Percentiles rank a stretch among this genome's conserved stretches.
Evolutionary conservation across 2,329 filamentous ascomycete genomes (phyloP).

Genomic region (Orbilia brochopaga): DNA sequence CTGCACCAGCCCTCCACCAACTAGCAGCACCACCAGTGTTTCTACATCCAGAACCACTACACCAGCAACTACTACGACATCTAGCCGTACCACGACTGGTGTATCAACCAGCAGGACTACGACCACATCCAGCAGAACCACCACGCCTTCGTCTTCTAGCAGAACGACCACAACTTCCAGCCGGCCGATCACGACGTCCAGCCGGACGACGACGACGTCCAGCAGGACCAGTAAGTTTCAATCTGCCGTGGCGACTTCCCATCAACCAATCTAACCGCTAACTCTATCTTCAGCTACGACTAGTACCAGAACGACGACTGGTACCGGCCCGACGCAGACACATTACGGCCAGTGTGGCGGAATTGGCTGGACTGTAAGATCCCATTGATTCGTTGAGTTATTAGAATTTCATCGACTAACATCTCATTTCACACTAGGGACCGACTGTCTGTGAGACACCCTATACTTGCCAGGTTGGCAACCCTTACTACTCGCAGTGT

Average conservation of each 20-base stretch:
- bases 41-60: slow-evolving; percentile 14
- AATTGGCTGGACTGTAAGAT: slow-evolving; percentile 45
- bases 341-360: slow-evolving; percentile 46
- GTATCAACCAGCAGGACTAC: slow-evolving; percentile 8
- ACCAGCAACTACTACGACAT: slow-evolving; percentile 21
- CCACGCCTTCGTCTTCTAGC: slow-evolving; percentile 10
- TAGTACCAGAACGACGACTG: too few species aligned
- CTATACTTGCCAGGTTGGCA: slow-evolving; percentile 56
- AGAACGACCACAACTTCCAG: slow-evolving; percentile 1
- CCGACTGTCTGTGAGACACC: slow-evolving; percentile 56
- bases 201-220: slow-evolving; percentile 16
- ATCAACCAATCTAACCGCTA: not conserved
- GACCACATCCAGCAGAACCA: slow-evolving; percentile 22
- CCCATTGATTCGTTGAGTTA: not conserved
- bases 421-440: slow-evolving; percentile 50
- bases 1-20: slow-evolving; percentile 42
- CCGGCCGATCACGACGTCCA: not conserved
- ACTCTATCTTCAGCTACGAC: slow-evolving; percentile 18
- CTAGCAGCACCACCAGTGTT: slow-evolving; percentile 24
- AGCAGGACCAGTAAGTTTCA: slow-evolving; percentile 12
- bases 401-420: not conserved
- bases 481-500: slow-evolving; percentile 58
- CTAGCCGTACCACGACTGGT: slow-evolving; percentile 11
- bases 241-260: not conserved
- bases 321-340: slow-evolving; percentile 19